Percentiles rank a stretch among this genome's conserved stretches.
phyloP scores from a whole-genome alignment of 2,329 filamentous ascomycete genomes.

The Fusarium sp. region DNA sequence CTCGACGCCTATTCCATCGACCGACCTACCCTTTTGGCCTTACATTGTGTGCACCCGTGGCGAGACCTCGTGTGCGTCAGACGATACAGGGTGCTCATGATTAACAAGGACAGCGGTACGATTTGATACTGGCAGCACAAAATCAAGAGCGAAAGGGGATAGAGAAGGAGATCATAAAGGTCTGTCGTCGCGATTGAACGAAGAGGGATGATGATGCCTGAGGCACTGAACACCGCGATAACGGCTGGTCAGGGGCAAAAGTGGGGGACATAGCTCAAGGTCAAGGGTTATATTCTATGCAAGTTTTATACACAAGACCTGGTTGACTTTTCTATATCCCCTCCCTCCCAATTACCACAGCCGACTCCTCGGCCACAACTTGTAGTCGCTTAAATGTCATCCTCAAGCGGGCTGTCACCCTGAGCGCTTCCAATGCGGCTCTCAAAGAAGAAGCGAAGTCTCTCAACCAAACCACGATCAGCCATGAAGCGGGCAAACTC shows the following conservation, averaged over 20 bases:
- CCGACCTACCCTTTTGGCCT: background rate
- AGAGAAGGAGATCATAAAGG: background rate
- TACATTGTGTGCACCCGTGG: background rate
- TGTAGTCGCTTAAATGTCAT: conserved; percentile 35
- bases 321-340: background rate
- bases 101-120: background rate
- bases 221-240: background rate
- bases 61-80: background rate
- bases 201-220: background rate
- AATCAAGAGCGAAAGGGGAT: background rate
- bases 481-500: conserved; percentile 57
- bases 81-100: background rate
- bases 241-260: background rate
- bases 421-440: conserved; percentile 55
- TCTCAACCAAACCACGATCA: conserved; percentile 56
- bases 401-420: conserved; percentile 54
- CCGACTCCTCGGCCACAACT: background rate
- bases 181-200: background rate
- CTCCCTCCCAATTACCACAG: background rate
- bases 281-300: too few relatives aligned
- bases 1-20: background rate
- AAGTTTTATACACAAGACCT: too few relatives aligned
- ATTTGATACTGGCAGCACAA: background rate
- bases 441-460: conserved; percentile 58
- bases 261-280: too few relatives aligned